Conservation (phyloP, 2,329 filamentous ascomycete species). For the Xylariaceae sp. region DNA sequence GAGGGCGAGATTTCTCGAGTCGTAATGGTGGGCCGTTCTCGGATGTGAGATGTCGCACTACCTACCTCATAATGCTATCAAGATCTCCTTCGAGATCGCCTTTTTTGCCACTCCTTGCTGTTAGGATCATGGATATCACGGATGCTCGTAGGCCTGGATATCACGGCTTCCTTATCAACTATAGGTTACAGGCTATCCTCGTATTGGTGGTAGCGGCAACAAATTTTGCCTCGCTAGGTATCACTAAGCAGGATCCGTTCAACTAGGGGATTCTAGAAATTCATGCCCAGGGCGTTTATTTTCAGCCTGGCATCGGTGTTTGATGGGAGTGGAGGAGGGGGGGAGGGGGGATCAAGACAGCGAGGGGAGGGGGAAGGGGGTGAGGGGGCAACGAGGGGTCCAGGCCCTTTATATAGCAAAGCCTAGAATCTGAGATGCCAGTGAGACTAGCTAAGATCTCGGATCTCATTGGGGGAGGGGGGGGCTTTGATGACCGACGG, state of each 20-base stretch:
- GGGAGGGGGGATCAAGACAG: too few species aligned
- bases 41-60: conserved; percentile 8
- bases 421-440: neutral
- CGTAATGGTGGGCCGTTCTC: conserved; percentile 23
- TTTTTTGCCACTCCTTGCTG: conserved; percentile 5
- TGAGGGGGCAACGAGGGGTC: neutral
- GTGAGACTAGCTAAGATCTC: neutral
- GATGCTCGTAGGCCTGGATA: neutral
- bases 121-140: too few species aligned
- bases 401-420: neutral
- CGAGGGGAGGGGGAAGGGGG: neutral
- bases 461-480: neutral
- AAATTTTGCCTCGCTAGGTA: neutral
- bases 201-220: conserved; percentile 6
- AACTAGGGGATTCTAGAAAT: conserved; percentile 10
- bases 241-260: conserved; percentile 1
- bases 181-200: conserved; percentile 7
- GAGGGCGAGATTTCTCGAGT: neutral
- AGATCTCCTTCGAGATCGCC: neutral
- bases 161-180: conserved; percentile 9
- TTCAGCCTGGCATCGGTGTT: too few species aligned
- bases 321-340: too few species aligned
- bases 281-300: neutral
- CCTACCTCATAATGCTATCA: neutral
- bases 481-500: neutral